phyloP scores from a whole-genome alignment of 768 basidiomycete species.

The Mycena alexandri region DNA sequence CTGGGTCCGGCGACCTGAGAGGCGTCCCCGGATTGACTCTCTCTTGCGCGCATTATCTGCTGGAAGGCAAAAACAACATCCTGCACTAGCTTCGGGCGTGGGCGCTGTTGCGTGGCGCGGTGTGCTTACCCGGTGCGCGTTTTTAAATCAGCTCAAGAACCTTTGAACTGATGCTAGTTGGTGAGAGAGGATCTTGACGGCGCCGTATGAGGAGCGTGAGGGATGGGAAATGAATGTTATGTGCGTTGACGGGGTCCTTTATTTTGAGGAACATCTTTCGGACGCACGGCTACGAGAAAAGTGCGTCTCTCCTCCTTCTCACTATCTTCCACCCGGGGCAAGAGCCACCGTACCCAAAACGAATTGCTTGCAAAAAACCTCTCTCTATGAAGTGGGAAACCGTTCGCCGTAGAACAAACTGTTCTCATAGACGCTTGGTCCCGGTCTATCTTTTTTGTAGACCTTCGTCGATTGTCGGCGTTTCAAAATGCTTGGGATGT shows the following conservation, averaged over 20 bases:
- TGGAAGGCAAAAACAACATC: slow-evolving; percentile 51
- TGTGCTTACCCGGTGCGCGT: slow-evolving; percentile 30
- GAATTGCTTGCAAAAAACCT: too few species aligned
- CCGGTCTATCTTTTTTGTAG: not conserved
- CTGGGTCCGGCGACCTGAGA: slow-evolving; percentile 78
- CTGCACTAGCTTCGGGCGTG: slow-evolving; percentile 25
- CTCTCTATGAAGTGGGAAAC: too few species aligned
- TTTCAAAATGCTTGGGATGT: too few species aligned
- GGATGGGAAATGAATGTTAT: slow-evolving; percentile 89
- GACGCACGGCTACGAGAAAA: slow-evolving; percentile 73
- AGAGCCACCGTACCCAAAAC: too few species aligned
- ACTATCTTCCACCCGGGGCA: too few species aligned
- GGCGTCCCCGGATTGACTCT: slow-evolving; percentile 74
- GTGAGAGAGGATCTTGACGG: slow-evolving; percentile 78
- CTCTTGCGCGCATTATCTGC: slow-evolving; percentile 71
- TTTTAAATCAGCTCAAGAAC: slow-evolving; percentile 30
- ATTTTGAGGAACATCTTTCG: slow-evolving; percentile 78
- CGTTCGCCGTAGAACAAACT: too few species aligned
- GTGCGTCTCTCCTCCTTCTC: slow-evolving; percentile 54
- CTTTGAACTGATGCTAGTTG: slow-evolving; percentile 32
- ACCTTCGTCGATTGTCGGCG: too few species aligned
- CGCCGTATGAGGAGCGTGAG: slow-evolving; percentile 87
- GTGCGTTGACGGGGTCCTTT: slow-evolving; percentile 75
- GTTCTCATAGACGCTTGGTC: too few species aligned
- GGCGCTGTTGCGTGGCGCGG: slow-evolving; percentile 36